These are phyloP conservation scores for Exophiala oligosperma DNA, from an alignment of 2,329 filamentous ascomycete genomes.

Conservation along the genomic window DNA sequence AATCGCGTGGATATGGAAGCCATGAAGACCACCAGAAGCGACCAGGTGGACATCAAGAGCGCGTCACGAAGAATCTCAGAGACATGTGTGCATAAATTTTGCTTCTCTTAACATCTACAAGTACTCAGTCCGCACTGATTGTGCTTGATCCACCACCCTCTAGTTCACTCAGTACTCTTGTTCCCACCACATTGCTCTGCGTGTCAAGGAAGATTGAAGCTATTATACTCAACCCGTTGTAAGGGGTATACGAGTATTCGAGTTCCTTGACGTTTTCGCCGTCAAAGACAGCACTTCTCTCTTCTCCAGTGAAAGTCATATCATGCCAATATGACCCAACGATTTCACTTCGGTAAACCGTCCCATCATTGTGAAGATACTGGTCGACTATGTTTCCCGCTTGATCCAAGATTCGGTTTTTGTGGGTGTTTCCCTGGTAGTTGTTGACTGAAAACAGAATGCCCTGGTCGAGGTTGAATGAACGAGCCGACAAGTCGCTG, in stretches of 20 bases:
- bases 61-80: too few species aligned
- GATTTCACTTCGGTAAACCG: constrained; percentile 42
- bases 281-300: constrained; percentile 47
- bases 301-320: constrained; percentile 58
- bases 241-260: constrained; percentile 57
- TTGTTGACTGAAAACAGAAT: constrained; percentile 63
- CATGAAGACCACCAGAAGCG: too few species aligned
- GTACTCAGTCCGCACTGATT: constrained; percentile 41
- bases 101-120: not conserved
- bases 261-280: constrained; percentile 51
- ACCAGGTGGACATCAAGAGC: too few species aligned
- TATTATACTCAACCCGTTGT: constrained; percentile 47
- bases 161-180: constrained; percentile 54
- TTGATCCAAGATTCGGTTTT: constrained; percentile 58
- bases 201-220: constrained; percentile 52
- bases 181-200: constrained; percentile 50
- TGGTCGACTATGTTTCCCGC: constrained; percentile 57
- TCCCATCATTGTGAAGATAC: constrained; percentile 55
- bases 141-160: constrained; percentile 55
- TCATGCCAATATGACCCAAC: constrained; percentile 53
- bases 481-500: constrained; percentile 9
- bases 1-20: too few species aligned
- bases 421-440: constrained; percentile 57
- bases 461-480: constrained; percentile 52
- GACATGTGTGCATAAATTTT: too few species aligned